Conservation (phyloP, 306 rosid species). For the Cajanus cajan region DNA sequence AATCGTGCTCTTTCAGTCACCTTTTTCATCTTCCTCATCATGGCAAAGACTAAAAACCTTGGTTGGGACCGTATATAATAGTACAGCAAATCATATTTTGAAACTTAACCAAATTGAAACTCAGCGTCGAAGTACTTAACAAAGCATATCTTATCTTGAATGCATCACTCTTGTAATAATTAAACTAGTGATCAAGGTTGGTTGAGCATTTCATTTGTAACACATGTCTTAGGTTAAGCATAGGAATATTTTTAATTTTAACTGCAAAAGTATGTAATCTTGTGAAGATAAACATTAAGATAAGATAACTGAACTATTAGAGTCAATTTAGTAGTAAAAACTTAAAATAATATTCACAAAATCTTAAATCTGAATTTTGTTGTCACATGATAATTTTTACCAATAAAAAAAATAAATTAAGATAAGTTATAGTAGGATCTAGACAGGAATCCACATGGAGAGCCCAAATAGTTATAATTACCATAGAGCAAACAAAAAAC, state of each 20-base stretch:
- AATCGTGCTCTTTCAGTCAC: neutral
- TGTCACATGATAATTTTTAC: too few species aligned
- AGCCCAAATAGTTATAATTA: neutral
- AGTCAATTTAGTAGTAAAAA: too few species aligned
- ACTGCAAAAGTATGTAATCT: neutral
- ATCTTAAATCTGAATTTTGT: too few species aligned
- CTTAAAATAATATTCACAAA: too few species aligned
- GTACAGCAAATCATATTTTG: neutral
- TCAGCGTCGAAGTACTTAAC: neutral
- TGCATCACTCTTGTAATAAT: neutral
- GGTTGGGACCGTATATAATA: neutral
- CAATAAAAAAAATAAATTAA: neutral
- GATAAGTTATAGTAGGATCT: slow-evolving; percentile 20
- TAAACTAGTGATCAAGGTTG: neutral
- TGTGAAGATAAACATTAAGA: neutral
- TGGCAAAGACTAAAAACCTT: neutral
- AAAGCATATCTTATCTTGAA: neutral
- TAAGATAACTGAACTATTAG: too few species aligned
- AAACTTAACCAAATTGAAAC: neutral
- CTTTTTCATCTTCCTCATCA: neutral
- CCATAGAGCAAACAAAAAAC: slow-evolving; percentile 8
- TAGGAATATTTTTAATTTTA: neutral
- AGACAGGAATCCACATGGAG: neutral
- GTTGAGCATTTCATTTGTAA: neutral
- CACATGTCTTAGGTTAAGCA: neutral